phyloP scores from a whole-genome alignment of 768 basidiomycete genomes.

The Pisolithus albus region DNA sequence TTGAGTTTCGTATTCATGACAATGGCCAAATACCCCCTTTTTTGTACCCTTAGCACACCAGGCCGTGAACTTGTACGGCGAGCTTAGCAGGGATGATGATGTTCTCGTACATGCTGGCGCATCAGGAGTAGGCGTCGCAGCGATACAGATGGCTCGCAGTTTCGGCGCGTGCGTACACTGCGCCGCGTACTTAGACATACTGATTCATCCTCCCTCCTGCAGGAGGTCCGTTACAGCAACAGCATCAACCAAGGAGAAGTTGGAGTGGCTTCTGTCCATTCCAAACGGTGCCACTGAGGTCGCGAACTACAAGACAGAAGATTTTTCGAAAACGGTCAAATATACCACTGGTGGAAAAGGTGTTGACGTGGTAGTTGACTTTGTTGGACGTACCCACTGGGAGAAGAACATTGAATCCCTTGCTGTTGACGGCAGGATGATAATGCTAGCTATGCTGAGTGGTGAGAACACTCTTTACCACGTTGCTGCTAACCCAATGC shows the following conservation, averaged over 20 bases:
- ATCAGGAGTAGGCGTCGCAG: slow-evolving; percentile 83
- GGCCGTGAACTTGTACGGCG: slow-evolving; percentile 58
- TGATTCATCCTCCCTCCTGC: slow-evolving; percentile 6
- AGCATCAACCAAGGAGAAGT: slow-evolving; percentile 77
- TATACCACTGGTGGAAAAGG: slow-evolving; percentile 62
- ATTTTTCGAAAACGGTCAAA: slow-evolving; percentile 72
- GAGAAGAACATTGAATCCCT: slow-evolving; percentile 63
- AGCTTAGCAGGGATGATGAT: slow-evolving; percentile 61
- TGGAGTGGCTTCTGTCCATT: slow-evolving; percentile 63
- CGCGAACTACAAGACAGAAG: slow-evolving; percentile 78
- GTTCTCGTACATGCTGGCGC: slow-evolving; percentile 90
- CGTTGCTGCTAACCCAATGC: slow-evolving; percentile 12
- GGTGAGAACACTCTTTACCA: slow-evolving; percentile 37
- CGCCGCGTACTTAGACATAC: slow-evolving; percentile 1
- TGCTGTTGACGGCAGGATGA: slow-evolving; percentile 71
- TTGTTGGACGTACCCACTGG: slow-evolving; percentile 73
- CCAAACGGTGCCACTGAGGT: slow-evolving; percentile 67
- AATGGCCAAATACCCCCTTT: not conserved
- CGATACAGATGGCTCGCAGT: slow-evolving; percentile 76
- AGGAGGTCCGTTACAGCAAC: slow-evolving; percentile 76
- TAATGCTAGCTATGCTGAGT: slow-evolving; percentile 55
- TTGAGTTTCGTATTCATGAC: slow-evolving; percentile 5
- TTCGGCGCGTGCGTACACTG: slow-evolving; percentile 57
- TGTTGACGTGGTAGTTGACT: slow-evolving; percentile 80
- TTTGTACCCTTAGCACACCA: slow-evolving; percentile 43